Percentiles rank a stretch among this genome's conserved stretches.
These are phyloP conservation scores for Deakozyma indianensis DNA, from an alignment of 805 yeast species.

Conservation along the genomic window DNA sequence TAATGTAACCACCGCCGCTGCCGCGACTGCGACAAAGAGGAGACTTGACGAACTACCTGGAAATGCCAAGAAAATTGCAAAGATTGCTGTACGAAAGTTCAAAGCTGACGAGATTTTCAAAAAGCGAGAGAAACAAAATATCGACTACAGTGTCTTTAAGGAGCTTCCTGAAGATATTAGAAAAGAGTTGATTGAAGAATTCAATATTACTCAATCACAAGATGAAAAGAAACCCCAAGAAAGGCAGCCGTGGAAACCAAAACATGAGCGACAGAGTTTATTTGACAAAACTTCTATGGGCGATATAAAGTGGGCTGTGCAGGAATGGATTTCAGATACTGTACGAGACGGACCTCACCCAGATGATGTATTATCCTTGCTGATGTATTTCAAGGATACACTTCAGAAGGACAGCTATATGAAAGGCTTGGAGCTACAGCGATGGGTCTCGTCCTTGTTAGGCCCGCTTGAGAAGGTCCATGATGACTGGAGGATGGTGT, in stretches of 20 bases:
- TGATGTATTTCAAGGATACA: background rate
- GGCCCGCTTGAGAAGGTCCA: background rate
- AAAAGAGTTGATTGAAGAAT: conserved; percentile 30
- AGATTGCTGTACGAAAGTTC: conserved; percentile 9
- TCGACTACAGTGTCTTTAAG: conserved; percentile 52
- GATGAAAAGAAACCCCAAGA: background rate
- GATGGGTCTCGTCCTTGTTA: background rate
- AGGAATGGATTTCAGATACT: background rate
- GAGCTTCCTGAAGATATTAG: conserved; percentile 55
- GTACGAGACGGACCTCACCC: background rate
- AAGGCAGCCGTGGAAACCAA: background rate
- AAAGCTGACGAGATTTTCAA: conserved; percentile 10
- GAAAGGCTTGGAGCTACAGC: background rate
- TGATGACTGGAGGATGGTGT: background rate
- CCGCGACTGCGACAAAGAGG: conserved; percentile 1
- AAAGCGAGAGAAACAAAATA: conserved; percentile 18
- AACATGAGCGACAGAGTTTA: background rate
- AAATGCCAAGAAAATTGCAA: conserved; percentile 7
- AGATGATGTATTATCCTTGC: background rate
- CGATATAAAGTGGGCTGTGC: background rate
- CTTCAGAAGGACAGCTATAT: background rate
- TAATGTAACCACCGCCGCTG: conserved; percentile 5
- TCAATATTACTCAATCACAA: background rate
- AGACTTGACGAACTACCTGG: conserved; percentile 6
- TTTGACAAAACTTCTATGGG: background rate